Evolutionary conservation across 2,329 filamentous ascomycete genomes (phyloP).

Genomic region (Colletotrichum higginsianum): DNA sequence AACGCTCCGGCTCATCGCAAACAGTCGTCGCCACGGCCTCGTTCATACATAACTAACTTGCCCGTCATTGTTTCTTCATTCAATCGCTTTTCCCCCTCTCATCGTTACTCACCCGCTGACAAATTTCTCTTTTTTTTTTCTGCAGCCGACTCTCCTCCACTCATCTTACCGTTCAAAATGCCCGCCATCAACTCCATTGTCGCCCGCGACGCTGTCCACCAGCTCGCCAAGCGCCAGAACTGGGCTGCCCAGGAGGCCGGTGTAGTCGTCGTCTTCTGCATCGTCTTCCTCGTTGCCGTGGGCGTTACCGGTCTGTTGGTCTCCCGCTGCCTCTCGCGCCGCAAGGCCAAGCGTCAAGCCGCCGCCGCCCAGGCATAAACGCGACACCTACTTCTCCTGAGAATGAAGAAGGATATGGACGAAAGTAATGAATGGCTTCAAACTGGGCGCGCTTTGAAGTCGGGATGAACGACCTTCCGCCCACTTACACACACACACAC

Average conservation of each 20-base stretch:
- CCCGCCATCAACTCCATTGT: slow-evolving; percentile 58
- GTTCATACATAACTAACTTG: slow-evolving; percentile 35
- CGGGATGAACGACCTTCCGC: neutral
- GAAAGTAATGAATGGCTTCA: slow-evolving; percentile 23
- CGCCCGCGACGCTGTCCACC: slow-evolving; percentile 55
- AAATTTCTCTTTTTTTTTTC: neutral
- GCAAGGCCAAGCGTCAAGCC: slow-evolving; percentile 49
- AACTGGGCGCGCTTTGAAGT: slow-evolving; percentile 1
- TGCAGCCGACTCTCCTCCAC: slow-evolving; percentile 37
- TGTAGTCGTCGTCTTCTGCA: slow-evolving; percentile 61
- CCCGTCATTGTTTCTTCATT: slow-evolving; percentile 8
- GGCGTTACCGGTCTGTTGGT: slow-evolving; percentile 51
- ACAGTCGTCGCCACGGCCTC: slow-evolving; percentile 34
- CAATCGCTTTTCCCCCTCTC: neutral
- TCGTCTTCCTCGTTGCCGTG: slow-evolving; percentile 57
- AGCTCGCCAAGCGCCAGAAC: slow-evolving; percentile 59
- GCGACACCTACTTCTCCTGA: neutral
- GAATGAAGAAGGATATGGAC: neutral
- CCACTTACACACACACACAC: neutral
- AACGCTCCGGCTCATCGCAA: neutral
- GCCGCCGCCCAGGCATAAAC: slow-evolving; percentile 42
- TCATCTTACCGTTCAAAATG: slow-evolving; percentile 53
- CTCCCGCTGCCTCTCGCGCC: slow-evolving; percentile 51
- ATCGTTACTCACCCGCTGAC: slow-evolving; percentile 18
- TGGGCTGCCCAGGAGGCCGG: slow-evolving; percentile 57